Evolutionary conservation across 2,329 filamentous ascomycete genomes (phyloP), one percentile per base, ranked within the genome.

Genomic region (Botrytis cinerea): DNA sequence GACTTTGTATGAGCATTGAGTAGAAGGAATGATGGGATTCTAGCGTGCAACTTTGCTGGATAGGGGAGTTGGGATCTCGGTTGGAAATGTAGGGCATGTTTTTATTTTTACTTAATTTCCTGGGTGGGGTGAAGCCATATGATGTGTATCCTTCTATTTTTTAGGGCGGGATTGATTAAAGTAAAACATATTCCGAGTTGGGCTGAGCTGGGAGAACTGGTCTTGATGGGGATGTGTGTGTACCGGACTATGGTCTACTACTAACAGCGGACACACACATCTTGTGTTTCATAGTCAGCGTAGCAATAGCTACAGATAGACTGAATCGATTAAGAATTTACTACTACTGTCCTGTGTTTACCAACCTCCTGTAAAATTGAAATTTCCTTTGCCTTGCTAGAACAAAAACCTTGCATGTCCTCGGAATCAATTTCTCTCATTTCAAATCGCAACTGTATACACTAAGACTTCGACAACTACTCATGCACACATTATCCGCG

Each of bases 1-100:
- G 2, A 57, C 1, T 48, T 66, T 45, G 20, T 3, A 66, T 48
- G 18, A 35, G 35, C 35, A 35, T 35, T 35, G 35, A 32, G 28
- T 16, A 3, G 5, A 32, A 18, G 28, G 16, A 0, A 57, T 32
- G 14, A 20, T 2, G 8, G 0, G 7, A 32, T 1, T 57, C 2
- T 32, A 57, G 6, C 54, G n/a, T 28, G 51, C n/a, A 57, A 28
- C 6, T 4, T 32, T 57, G 8, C 3, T 1, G 16, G n/a, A 57
- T 2, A 4, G 2, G 9, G 18, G 12, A 4, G 2, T 32, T 20
- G 54, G 9, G 9, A 5, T 57, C n/a, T 57, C 0, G 7, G 1
- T 32, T 20, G 54, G 4, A 32, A 57, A 20, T 3, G 20, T 28
- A 32, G 7, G 2, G n/a, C 1, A 10, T 5, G 8, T 57, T 28